phyloP scores from a whole-genome alignment of 441 rosid species.

The Gossypium trilobum region DNA sequence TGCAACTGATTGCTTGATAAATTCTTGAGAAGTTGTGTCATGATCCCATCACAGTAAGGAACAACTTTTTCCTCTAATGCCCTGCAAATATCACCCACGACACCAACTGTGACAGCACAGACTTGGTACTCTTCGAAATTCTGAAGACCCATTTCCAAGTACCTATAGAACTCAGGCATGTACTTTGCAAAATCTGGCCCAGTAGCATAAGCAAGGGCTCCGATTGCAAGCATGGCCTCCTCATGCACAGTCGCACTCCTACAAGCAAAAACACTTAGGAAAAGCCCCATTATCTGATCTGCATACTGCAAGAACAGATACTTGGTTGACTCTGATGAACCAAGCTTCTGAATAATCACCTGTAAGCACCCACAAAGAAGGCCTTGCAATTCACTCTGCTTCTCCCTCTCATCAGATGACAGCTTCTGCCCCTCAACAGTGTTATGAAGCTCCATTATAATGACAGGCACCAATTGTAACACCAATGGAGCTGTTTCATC shows the following conservation, averaged over 20 bases:
- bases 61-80: conserved; percentile 55
- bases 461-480: conserved; percentile 46
- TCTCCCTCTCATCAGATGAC: conserved; percentile 54
- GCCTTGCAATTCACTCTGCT: conserved; percentile 58
- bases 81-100: conserved; percentile 59
- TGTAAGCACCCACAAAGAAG: conserved; percentile 58
- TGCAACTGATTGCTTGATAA: conserved; percentile 68
- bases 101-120: conserved; percentile 65
- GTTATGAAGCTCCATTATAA: conserved; percentile 64
- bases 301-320: conserved; percentile 49
- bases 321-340: conserved; percentile 51
- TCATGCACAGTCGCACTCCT: conserved; percentile 61
- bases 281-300: conserved; percentile 60
- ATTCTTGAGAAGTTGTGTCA: conserved; percentile 70
- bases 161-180: conserved; percentile 55
- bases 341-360: conserved; percentile 64
- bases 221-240: conserved; percentile 72
- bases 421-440: conserved; percentile 57
- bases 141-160: conserved; percentile 61
- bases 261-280: conserved; percentile 55
- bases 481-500: conserved; percentile 61
- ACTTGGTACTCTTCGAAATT: conserved; percentile 74
- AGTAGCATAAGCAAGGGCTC: conserved; percentile 60
- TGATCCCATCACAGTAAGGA: conserved; percentile 63
- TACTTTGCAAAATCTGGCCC: conserved; percentile 52